Percentiles rank a stretch among this genome's conserved stretches.
phyloP scores from a whole-genome alignment of 768 basidiomycete genomes.

The Tulasnella calospora region DNA sequence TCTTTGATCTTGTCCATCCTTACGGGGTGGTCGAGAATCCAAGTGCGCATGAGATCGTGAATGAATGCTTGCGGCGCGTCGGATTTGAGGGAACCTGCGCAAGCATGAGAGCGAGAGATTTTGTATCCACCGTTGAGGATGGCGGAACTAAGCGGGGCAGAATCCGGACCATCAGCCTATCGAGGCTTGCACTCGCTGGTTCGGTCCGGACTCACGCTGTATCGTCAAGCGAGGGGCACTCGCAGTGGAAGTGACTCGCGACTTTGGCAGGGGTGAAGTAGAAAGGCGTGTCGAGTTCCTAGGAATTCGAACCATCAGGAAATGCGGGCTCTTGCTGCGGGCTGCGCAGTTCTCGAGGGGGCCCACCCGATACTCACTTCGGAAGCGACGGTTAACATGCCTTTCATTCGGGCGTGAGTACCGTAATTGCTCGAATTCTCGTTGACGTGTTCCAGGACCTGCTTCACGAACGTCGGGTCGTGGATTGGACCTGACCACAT shows the following conservation, averaged over 20 bases:
- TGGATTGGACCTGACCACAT: conserved; percentile 96
- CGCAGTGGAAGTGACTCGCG: conserved; percentile 75
- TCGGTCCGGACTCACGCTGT: conserved; percentile 54
- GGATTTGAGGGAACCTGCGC: conserved; percentile 86
- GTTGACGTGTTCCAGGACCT: conserved; percentile 69
- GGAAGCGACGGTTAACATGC: conserved; percentile 87
- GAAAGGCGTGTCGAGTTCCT: conserved; percentile 77
- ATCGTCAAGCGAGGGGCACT: conserved; percentile 67
- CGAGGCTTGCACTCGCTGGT: neutral
- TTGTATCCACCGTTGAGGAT: conserved; percentile 78
- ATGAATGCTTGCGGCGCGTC: conserved; percentile 64
- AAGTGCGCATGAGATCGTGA: conserved; percentile 80
- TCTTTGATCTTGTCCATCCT: conserved; percentile 76
- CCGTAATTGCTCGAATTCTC: conserved; percentile 60
- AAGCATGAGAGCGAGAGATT: conserved; percentile 88
- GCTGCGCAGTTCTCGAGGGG: no score
- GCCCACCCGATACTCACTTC: conserved; percentile 52
- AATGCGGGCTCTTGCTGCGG: neutral
- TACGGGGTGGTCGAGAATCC: conserved; percentile 76
- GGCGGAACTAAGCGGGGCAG: conserved; percentile 59
- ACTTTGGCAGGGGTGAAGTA: conserved; percentile 83
- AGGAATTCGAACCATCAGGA: neutral
- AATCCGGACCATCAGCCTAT: neutral
- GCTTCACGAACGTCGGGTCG: conserved; percentile 63
- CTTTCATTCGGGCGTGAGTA: conserved; percentile 81